A percentile compares a stretch with the other conserved stretches of the same genome.
phyloP scores from a whole-genome alignment of 305 asterid genomes.

The Galium porrigens region DNA sequence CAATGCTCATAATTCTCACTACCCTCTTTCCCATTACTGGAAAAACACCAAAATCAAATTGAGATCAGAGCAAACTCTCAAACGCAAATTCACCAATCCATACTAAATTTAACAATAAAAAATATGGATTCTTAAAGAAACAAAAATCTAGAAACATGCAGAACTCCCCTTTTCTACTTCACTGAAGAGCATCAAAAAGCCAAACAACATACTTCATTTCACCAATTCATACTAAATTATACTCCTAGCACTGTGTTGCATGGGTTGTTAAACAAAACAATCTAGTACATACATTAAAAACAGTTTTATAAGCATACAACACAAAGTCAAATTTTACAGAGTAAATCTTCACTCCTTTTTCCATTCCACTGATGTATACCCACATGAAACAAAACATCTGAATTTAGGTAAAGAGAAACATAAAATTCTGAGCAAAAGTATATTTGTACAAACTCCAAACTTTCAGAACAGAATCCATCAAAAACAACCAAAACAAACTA shows the following conservation, averaged over 20 bases:
- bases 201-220: neutral
- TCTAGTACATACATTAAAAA: neutral
- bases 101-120: too few relatives aligned
- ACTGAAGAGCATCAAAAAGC: neutral
- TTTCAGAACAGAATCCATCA: neutral
- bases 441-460: neutral
- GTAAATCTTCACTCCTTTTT: neutral
- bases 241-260: neutral
- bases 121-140: too few relatives aligned
- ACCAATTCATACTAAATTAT: neutral
- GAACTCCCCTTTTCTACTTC: neutral
- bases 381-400: neutral
- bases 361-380: neutral
- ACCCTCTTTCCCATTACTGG: neutral
- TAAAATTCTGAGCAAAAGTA: neutral
- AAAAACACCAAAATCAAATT: neutral
- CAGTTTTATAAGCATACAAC: neutral
- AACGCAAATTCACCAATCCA: neutral
- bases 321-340: neutral
- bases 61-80: neutral
- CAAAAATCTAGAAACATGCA: neutral
- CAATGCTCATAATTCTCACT: neutral
- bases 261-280: neutral
- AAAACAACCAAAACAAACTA: neutral
- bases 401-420: neutral